A percentile compares a stretch with the other conserved stretches of the same genome.
phyloP scores from a whole-genome alignment of 495 filamentous ascomycete genomes.

The Tetracladium marchalianum region DNA sequence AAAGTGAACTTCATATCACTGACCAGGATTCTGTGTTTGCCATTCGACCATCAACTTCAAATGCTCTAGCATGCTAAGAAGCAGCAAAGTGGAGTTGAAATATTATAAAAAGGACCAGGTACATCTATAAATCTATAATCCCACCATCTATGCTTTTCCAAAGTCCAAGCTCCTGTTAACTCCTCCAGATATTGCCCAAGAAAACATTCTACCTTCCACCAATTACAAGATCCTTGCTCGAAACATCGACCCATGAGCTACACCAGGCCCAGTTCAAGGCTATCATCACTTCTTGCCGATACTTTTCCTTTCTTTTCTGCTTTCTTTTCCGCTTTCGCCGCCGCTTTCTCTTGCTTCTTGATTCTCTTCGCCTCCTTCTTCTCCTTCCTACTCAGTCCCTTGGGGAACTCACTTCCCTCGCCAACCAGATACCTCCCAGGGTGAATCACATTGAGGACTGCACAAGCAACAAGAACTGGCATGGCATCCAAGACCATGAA shows the following conservation, averaged over 20 bases:
- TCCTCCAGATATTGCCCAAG: no score
- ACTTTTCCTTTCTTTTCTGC: slow-evolving; percentile 3
- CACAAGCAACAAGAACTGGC: slow-evolving; percentile 42
- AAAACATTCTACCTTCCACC: no score
- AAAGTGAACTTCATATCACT: no score
- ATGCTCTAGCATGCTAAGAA: no score
- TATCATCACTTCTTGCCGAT: neutral
- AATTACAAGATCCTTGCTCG: slow-evolving; percentile 3
- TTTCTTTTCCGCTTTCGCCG: slow-evolving; percentile 8
- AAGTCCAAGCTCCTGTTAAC: no score
- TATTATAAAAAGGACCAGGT: no score
- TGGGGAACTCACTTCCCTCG: slow-evolving; percentile 22
- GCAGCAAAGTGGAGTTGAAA: no score
- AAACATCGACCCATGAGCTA: slow-evolving; percentile 15
- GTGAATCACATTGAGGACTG: slow-evolving; percentile 37
- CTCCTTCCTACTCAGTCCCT: slow-evolving; percentile 12
- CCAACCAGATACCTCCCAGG: slow-evolving; percentile 42
- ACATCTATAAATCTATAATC: no score
- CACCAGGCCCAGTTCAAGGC: slow-evolving; percentile 17
- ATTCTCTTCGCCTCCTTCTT: slow-evolving; percentile 10
- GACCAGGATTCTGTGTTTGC: no score
- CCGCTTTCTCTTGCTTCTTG: slow-evolving; percentile 12
- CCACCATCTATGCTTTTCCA: no score
- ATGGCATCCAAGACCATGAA: slow-evolving; percentile 38
- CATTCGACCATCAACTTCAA: no score